phyloP scores from a whole-genome alignment of 345 rosid genomes.

The rapeseed (Brassica napus) region Da-Ae NC_063448.1:53431001-53431500 shows the following conservation, averaged over 20 bases:
- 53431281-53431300: constrained; percentile 92
- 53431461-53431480: constrained; percentile 83
- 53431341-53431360: neutral
- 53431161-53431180: neutral
- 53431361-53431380: constrained; percentile 8
- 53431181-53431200: constrained; percentile 3
- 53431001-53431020: constrained; percentile 57
- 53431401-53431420: neutral
- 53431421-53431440: constrained; percentile 9
- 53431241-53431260: constrained; percentile 91
- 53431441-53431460: constrained; percentile 90
- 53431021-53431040: constrained; percentile 82
- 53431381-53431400: neutral
- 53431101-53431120: constrained; percentile 99
- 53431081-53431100: constrained; percentile 78
- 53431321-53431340: constrained; percentile 67
- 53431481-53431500: constrained; percentile 93
- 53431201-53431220: constrained; percentile 54
- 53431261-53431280: constrained; percentile 96
- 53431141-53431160: constrained; percentile 71
- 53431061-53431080: constrained; percentile 94
- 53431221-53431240: constrained; percentile 95
- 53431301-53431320: constrained; percentile 99
- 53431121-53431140: constrained; percentile 99
- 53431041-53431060: constrained; percentile 96